Evolutionary conservation across 2,329 filamentous ascomycete genomes (phyloP).

Genomic region (Fusarium caatingaense): DNA sequence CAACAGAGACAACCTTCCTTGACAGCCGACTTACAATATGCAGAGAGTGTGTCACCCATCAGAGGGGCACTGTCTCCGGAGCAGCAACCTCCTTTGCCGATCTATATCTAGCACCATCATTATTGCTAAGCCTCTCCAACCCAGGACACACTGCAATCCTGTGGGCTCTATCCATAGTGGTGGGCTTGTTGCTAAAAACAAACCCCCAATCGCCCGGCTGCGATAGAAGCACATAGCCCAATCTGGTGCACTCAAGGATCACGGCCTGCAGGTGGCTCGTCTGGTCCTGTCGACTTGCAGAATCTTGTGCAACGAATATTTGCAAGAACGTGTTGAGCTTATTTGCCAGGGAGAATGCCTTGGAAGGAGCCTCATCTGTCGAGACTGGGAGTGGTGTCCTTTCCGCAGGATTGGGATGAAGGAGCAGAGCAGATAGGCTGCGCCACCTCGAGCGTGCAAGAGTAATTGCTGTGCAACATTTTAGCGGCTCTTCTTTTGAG

Average conservation of each 20-base stretch:
- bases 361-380: constrained; percentile 46
- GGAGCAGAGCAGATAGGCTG: constrained; percentile 56
- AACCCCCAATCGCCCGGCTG: constrained; percentile 56
- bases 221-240: constrained; percentile 57
- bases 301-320: constrained; percentile 48
- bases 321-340: constrained; percentile 51
- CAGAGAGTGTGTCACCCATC: not conserved
- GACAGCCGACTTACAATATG: not conserved
- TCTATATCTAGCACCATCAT: constrained; percentile 42
- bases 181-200: constrained; percentile 32
- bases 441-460: constrained; percentile 57
- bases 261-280: constrained; percentile 54
- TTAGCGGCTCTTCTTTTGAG: not conserved
- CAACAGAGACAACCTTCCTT: not conserved
- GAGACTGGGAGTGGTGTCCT: constrained; percentile 50
- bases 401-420: constrained; percentile 53
- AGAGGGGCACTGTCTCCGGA: constrained; percentile 25
- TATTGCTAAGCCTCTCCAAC: constrained; percentile 45
- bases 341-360: constrained; percentile 49
- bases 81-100: constrained; percentile 41
- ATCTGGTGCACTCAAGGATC: constrained; percentile 54
- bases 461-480: constrained; percentile 23
- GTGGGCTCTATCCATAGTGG: not conserved
- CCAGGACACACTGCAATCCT: constrained; percentile 47
- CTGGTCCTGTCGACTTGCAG: constrained; percentile 48